A percentile compares a stretch with the other conserved stretches of the same genome.
These are phyloP conservation scores for Guyanaporus albipodus DNA, from an alignment of 768 basidiomycete species.

Conservation along the genomic window DNA sequence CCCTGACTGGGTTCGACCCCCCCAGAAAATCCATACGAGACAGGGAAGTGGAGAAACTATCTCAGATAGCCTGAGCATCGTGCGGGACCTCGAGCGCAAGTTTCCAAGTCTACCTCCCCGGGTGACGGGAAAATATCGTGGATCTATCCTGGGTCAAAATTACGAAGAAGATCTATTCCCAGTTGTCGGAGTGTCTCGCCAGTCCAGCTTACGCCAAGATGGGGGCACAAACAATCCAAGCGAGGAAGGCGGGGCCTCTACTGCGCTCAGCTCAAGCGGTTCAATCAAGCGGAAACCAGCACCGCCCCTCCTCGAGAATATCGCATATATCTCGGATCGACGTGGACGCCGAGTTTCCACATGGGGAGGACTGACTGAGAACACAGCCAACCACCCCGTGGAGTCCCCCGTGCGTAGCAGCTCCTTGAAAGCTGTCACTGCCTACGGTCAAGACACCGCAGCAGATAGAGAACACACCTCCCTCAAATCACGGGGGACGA, in stretches of 20 bases:
- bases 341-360: conserved; percentile 11
- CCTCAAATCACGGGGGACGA: conserved; percentile 11
- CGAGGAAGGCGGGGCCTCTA: conserved; percentile 10
- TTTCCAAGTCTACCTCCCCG: conserved; percentile 50
- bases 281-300: conserved; percentile 32
- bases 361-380: conserved; percentile 24
- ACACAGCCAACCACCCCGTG: background rate
- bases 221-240: conserved; percentile 2
- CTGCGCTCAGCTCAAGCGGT: conserved; percentile 12
- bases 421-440: conserved; percentile 6
- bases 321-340: conserved; percentile 6
- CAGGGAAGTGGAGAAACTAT: conserved; percentile 28
- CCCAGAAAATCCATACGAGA: conserved; percentile 4
- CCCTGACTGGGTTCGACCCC: conserved; percentile 13
- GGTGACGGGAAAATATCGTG: conserved; percentile 26
- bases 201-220: conserved; percentile 17
- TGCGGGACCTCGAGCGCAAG: conserved; percentile 48
- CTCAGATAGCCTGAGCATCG: conserved; percentile 42
- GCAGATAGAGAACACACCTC: conserved; percentile 1
- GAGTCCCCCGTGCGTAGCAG: conserved; percentile 8
- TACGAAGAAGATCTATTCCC: conserved; percentile 23
- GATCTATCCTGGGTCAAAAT: conserved; percentile 22
- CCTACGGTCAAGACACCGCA: background rate
- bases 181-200: conserved; percentile 22
- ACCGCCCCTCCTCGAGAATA: conserved; percentile 24